These are phyloP conservation scores for Pugionium cornutum DNA, from an alignment of 345 rosid species.

Conservation along the genomic window DNA sequence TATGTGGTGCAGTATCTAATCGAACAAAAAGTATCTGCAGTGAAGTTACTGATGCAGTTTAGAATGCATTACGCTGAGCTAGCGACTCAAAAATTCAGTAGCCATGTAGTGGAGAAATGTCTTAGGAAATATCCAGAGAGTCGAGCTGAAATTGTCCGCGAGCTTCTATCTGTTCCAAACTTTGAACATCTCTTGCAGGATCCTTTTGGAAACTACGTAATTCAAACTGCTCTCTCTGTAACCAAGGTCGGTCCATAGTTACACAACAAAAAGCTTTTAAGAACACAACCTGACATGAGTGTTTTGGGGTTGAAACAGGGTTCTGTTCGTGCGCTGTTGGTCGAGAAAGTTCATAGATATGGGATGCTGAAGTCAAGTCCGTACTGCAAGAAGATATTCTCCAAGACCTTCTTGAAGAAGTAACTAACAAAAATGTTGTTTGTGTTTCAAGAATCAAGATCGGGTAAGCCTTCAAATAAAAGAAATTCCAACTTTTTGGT, in stretches of 20 bases:
- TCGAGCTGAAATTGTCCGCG: conserved; percentile 47
- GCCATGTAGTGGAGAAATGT: conserved; percentile 72
- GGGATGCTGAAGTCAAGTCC: conserved; percentile 56
- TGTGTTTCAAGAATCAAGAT: not conserved
- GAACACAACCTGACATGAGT: not conserved
- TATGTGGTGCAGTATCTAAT: conserved; percentile 74
- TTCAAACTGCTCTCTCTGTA: conserved; percentile 65
- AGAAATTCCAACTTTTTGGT: conserved; percentile 12
- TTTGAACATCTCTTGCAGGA: conserved; percentile 73
- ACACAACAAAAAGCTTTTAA: not conserved
- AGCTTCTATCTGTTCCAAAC: conserved; percentile 47
- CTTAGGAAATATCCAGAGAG: conserved; percentile 53
- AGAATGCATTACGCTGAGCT: conserved; percentile 58
- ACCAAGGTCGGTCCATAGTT: conserved; percentile 46
- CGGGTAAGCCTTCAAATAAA: not conserved
- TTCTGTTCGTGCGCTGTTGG: conserved; percentile 46
- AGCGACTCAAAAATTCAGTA: conserved; percentile 47
- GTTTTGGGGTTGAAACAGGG: conserved; percentile 48
- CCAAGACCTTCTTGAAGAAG: conserved; percentile 53
- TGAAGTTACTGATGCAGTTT: conserved; percentile 42
- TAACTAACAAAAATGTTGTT: conserved; percentile 30
- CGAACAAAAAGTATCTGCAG: conserved; percentile 51
- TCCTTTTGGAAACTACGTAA: conserved; percentile 77
- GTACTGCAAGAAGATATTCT: conserved; percentile 73
- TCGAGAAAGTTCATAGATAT: conserved; percentile 52